phyloP scores from a whole-genome alignment of 2,329 filamentous ascomycete species.

The Balansia obtecta region DNA sequence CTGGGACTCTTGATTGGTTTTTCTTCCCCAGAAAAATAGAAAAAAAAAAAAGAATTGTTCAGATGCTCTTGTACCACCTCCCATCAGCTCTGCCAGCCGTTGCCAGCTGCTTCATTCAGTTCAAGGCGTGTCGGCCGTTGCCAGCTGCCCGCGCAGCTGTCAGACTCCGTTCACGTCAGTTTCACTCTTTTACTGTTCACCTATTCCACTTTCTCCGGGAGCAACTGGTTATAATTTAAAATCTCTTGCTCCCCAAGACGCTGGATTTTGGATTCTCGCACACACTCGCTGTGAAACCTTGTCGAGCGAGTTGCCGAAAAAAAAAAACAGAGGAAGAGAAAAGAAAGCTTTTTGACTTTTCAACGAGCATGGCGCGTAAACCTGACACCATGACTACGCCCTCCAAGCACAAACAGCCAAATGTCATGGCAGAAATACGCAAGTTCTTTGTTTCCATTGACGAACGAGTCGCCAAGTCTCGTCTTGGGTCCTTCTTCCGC shows the following conservation, averaged over 20 bases:
- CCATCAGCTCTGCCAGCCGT: neutral
- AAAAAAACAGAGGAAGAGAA: too few relatives aligned
- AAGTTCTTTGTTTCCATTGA: conserved; percentile 37
- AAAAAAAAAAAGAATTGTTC: too few relatives aligned
- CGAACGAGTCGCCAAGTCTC: conserved; percentile 4
- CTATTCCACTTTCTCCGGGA: too few relatives aligned
- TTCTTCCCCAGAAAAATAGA: too few relatives aligned
- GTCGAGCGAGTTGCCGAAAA: too few relatives aligned
- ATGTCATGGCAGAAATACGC: conserved; percentile 28
- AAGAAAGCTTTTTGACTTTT: too few relatives aligned
- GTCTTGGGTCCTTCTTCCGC: conserved; percentile 4
- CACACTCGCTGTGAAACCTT: neutral
- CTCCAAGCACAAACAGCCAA: conserved; percentile 2
- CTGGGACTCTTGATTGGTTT: neutral
- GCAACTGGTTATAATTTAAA: too few relatives aligned
- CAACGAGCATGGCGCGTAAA: neutral
- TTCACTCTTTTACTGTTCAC: too few relatives aligned
- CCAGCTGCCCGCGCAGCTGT: neutral
- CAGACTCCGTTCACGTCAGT: neutral
- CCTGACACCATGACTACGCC: conserved; percentile 2
- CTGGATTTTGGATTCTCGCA: too few relatives aligned
- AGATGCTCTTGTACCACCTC: too few relatives aligned
- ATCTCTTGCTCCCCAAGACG: too few relatives aligned
- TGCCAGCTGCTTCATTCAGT: conserved; percentile 1
- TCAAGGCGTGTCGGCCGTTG: neutral